Evolutionary conservation across 2,329 filamentous ascomycete species (phyloP), one percentile per base, ranked within the genome.

Genomic region (Aspergillus sp.): DNA sequence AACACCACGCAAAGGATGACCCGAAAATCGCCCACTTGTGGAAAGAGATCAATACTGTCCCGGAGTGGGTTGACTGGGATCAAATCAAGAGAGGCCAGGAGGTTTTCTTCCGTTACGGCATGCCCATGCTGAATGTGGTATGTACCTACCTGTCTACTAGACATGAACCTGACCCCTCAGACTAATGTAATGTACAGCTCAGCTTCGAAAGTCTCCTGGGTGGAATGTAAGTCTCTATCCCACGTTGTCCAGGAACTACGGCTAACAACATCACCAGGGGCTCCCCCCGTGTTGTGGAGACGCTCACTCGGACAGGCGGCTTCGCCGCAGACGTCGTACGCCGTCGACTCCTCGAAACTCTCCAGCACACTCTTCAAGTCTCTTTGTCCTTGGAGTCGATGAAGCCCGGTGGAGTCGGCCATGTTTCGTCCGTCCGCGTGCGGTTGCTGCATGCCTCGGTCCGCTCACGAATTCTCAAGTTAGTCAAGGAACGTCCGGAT

Each of bases 1-100:
- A 76, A 60, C 77, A 86, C 5, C 76, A 90, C 65, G 75, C 78
- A 9, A 65, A 72, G 2, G 73, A 76, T 5, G 81, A 92, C 60
- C 73, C 79, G 20, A 79, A 81, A 36, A 72, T 85, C 19, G 62
- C 67, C 7, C 60, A 79, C 49, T 72, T 93, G 8, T 92, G 88
- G 88, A 66, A 71, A 0, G 77, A 90, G 63, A 76, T 88, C 51
- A 86, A 83, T 52, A 84, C 79, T 0, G 71, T 90, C 3, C 89
- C 88, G 0, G 76, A 81, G 1, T 92, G 88, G 87, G 88, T 92
- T 2, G 83, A 91, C 65, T 92, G 87, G 88, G 80, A 80, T 2
- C 87, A 90, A 64, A 86, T 93, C 51, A 76, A 79, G 53, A 78
- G 88, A 62, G 89, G 88, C 0, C 88, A 93, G 65, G 82, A 88